A percentile compares a stretch with the other conserved stretches of the same genome.
These are phyloP conservation scores for Ganoderma lingzhi DNA, from an alignment of 1,284 basidiomycete species.

Conservation along the genomic window DNA sequence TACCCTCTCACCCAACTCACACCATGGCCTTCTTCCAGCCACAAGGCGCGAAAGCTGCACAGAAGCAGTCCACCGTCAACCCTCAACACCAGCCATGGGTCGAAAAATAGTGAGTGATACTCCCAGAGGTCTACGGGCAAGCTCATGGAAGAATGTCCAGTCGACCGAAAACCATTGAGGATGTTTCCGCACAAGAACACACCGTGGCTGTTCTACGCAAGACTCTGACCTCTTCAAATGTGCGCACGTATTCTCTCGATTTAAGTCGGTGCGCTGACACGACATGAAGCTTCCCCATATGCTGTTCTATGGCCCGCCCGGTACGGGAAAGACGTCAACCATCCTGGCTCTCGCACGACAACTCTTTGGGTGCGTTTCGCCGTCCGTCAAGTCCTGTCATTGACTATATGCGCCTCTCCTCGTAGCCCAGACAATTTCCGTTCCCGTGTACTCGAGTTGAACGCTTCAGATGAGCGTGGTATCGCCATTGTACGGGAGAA, in stretches of 20 bases:
- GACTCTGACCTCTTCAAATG: slow-evolving; percentile 92
- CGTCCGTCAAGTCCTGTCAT: background rate
- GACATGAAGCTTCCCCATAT: slow-evolving; percentile 92
- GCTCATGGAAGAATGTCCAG: slow-evolving; percentile 50
- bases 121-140: background rate
- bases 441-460: slow-evolving; percentile 95
- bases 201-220: slow-evolving; percentile 93
- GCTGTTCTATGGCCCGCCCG: slow-evolving; percentile 99
- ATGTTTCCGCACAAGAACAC: slow-evolving; percentile 97
- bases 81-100: slow-evolving; percentile 92
- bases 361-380: slow-evolving; percentile 84
- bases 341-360: slow-evolving; percentile 95
- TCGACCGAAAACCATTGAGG: slow-evolving; percentile 97
- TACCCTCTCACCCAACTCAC: background rate
- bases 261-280: background rate
- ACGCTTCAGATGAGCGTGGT: slow-evolving; percentile 98
- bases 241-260: slow-evolving; percentile 41
- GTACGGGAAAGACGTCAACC: slow-evolving; percentile 98
- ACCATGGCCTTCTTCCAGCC: slow-evolving; percentile 64
- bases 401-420: background rate
- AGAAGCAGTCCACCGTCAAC: slow-evolving; percentile 54
- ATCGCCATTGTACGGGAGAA: slow-evolving; percentile 98
- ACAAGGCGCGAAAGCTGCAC: slow-evolving; percentile 48
- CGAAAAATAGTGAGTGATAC: slow-evolving; percentile 83
- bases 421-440: slow-evolving; percentile 95